Base-by-base conservation (phyloP, 176 grass and related monocot species). In the Carex cristatella region DNA sequence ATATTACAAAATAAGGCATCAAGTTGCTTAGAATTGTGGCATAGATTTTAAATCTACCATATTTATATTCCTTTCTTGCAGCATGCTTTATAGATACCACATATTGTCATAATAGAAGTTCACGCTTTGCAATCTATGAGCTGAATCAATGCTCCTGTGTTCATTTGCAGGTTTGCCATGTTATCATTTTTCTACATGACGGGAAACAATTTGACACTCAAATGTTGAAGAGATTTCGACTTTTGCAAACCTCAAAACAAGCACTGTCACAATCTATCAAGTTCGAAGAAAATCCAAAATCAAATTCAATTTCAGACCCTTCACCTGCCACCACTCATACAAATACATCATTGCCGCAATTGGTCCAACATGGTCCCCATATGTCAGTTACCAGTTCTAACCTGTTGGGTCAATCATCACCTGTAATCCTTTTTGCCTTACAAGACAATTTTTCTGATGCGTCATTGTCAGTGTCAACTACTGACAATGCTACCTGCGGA, bases 381-480 rank as follows among this genome's bases (percentile, higher is more conserved):
- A 42, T 68, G 44, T 28, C 95, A 1, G 91, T 89, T 74, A 88
- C 84, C 61, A 85, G 86, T 81, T 89, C 86, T 10, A 74, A 86
- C 85, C 53, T 79, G 74, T 87, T 83, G 7, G 92, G 92, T 10
- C 95, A 94, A 55, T 94, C 91, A 77, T 72, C 94, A 60, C 96
- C 96, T 53, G 86, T 90, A 85, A 88, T 95, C 81, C 93, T 98
- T 83, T 98, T 98, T 89, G 93, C 95, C 32, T 93, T 98, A 59
- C 79, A 89, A 85, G 93, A 94, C 85, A 87, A 90, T 69, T 4
- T 79, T 5, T 32, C 83, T 72, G 91, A 98, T 88, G 85, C 49
- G 81, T 80, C 89, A 75, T 49, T 60, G 16, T 0, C 89, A 75
- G 40, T 60, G 16, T 0, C 81, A 65, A 98, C 44, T 84, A 55